These are phyloP conservation scores for Fusarium lyarnte DNA, from an alignment of 2,329 filamentous ascomycete genomes.

Conservation along the genomic window DNA sequence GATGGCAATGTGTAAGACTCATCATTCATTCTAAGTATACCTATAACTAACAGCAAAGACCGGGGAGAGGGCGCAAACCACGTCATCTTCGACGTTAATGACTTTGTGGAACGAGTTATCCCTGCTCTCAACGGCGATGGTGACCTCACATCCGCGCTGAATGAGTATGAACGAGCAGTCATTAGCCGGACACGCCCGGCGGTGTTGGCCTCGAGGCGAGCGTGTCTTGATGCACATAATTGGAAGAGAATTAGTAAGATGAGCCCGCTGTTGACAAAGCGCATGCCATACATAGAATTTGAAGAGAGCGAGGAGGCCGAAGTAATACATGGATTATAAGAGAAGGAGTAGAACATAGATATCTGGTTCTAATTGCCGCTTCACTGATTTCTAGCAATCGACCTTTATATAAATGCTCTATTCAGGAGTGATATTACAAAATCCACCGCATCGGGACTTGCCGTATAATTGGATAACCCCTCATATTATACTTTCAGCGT, in stretches of 20 bases:
- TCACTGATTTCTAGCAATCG: too few species aligned
- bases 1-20: constrained; percentile 67
- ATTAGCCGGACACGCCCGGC: constrained; percentile 55
- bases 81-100: constrained; percentile 61
- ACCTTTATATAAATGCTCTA: too few species aligned
- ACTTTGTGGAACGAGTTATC: constrained; percentile 51
- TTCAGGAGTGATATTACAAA: too few species aligned
- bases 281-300: constrained; percentile 43
- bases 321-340: not conserved
- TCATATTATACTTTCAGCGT: too few species aligned
- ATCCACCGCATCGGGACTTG: too few species aligned
- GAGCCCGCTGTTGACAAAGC: constrained; percentile 53
- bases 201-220: constrained; percentile 60
- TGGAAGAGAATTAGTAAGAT: constrained; percentile 52
- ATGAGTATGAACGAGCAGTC: constrained; percentile 57
- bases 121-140: constrained; percentile 18
- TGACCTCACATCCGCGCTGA: constrained; percentile 43
- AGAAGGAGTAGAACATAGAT: fast-evolving
- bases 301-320: not conserved
- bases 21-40: fast-evolving
- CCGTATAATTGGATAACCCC: too few species aligned
- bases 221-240: constrained; percentile 64
- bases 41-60: constrained; percentile 47
- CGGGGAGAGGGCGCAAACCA: constrained; percentile 68
- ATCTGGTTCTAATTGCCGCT: fast-evolving